Percentiles rank a stretch among this genome's conserved stretches.
These are phyloP conservation scores for Stentor coeruleus DNA, from an alignment of 73 alveolate genomes.

Conservation along the genomic window DNA sequence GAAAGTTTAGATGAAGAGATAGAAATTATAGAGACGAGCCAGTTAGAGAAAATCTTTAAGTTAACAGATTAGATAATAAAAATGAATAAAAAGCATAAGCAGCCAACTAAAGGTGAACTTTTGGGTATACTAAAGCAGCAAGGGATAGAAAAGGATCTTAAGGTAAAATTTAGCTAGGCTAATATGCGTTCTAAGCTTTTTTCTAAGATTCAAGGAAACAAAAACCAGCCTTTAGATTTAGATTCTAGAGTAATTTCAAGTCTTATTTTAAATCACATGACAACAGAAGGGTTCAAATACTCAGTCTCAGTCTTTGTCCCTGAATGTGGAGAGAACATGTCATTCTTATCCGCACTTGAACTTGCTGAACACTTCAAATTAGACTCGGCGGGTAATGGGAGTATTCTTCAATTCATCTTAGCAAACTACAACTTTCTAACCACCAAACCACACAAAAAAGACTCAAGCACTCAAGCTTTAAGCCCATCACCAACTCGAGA, in stretches of 20 bases:
- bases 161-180: neutral
- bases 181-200: constrained; percentile 38
- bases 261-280: constrained; percentile 46
- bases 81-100: neutral
- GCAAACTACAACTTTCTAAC: constrained; percentile 29
- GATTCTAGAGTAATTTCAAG: constrained; percentile 33
- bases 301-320: constrained; percentile 65
- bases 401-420: constrained; percentile 39
- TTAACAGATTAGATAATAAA: too few relatives aligned
- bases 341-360: constrained; percentile 44
- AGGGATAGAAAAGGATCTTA: constrained; percentile 26
- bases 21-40: too few relatives aligned
- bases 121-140: constrained; percentile 32
- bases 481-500: constrained; percentile 29
- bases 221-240: constrained; percentile 31
- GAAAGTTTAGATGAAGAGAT: too few relatives aligned
- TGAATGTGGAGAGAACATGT: constrained; percentile 50
- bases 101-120: constrained; percentile 18
- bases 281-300: constrained; percentile 43
- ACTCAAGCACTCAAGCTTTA: constrained; percentile 43
- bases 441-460: constrained; percentile 32
- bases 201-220: constrained; percentile 12
- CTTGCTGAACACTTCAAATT: constrained; percentile 40
- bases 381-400: constrained; percentile 22
- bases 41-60: too few relatives aligned